Conservation (phyloP, 2,329 filamentous ascomycete species). For the Aspergillus melleus region DNA sequence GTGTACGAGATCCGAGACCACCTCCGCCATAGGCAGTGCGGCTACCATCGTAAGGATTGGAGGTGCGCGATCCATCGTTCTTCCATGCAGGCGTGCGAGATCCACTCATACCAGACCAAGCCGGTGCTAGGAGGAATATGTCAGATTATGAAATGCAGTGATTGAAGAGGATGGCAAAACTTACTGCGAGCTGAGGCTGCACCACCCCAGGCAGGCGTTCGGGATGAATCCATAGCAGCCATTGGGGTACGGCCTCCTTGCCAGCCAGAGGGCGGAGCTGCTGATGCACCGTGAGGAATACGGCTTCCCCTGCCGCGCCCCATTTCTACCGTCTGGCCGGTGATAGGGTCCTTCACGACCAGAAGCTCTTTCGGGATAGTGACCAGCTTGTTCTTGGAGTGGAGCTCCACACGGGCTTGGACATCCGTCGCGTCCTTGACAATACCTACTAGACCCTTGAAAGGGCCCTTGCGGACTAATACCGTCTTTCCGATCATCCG, state of each 20-base stretch:
- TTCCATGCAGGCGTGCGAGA: conserved; percentile 54
- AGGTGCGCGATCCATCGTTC: conserved; percentile 57
- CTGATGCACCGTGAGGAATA: conserved; percentile 49
- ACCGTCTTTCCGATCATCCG: conserved; percentile 88
- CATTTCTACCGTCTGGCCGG: conserved; percentile 75
- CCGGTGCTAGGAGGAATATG: conserved; percentile 39
- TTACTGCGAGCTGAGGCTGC: conserved; percentile 61
- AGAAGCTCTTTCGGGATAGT: conserved; percentile 79
- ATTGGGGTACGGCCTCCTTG: conserved; percentile 69
- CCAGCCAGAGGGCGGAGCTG: conserved; percentile 56
- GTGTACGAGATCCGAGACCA: conserved; percentile 61
- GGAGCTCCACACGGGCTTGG: conserved; percentile 84
- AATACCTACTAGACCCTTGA: conserved; percentile 91
- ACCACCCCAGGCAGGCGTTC: conserved; percentile 74
- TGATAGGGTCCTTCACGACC: conserved; percentile 78
- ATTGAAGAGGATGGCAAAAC: conserved; percentile 32
- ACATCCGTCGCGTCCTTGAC: conserved; percentile 91
- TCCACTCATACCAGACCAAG: conserved; percentile 46
- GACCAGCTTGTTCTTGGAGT: conserved; percentile 90
- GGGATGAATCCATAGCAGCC: conserved; percentile 59
- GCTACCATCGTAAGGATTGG: conserved; percentile 65
- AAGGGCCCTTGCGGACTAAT: conserved; percentile 79
- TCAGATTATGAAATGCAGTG: conserved; percentile 3
- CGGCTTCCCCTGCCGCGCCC: conserved; percentile 49
- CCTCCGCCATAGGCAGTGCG: conserved; percentile 71